phyloP scores from a whole-genome alignment of 2,329 filamentous ascomycete genomes.

The Polytolypa hystricis region DNA sequence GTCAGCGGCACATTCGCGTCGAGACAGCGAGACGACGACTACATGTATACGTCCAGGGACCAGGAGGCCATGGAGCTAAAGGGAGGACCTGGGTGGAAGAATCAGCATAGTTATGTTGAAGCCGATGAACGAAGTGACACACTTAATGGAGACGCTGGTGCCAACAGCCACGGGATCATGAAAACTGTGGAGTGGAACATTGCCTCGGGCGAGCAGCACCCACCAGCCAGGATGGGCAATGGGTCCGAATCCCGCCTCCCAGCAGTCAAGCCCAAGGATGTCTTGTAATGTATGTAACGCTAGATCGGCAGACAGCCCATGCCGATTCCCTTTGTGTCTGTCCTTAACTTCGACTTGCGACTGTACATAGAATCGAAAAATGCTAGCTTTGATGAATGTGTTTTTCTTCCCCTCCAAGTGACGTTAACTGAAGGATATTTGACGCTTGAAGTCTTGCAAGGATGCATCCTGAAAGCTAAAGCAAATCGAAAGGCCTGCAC shows the following conservation, averaged over 20 bases:
- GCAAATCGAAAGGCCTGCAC: too few relatives aligned
- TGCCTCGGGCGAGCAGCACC: background rate
- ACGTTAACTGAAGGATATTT: too few relatives aligned
- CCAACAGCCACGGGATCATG: background rate
- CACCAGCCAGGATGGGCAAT: background rate
- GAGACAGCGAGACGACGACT: background rate
- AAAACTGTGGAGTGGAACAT: constrained; percentile 1
- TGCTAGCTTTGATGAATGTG: too few relatives aligned
- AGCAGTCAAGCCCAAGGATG: background rate
- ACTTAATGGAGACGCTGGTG: too few relatives aligned
- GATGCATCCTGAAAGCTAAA: too few relatives aligned
- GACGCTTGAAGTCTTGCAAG: too few relatives aligned
- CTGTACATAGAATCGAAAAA: too few relatives aligned
- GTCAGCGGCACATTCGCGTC: background rate
- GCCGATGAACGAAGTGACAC: too few relatives aligned
- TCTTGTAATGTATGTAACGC: background rate
- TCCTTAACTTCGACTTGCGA: too few relatives aligned
- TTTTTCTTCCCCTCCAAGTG: too few relatives aligned
- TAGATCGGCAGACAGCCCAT: too few relatives aligned
- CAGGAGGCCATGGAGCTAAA: background rate
- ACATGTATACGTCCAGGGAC: background rate
- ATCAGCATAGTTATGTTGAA: background rate
- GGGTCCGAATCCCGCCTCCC: background rate
- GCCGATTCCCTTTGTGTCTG: too few relatives aligned
- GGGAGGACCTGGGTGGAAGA: background rate